Percentiles rank a stretch among this genome's conserved stretches.
Evolutionary conservation across 169 alveolate species (phyloP).

Genomic region (Cryptosporidium andersoni): DNA sequence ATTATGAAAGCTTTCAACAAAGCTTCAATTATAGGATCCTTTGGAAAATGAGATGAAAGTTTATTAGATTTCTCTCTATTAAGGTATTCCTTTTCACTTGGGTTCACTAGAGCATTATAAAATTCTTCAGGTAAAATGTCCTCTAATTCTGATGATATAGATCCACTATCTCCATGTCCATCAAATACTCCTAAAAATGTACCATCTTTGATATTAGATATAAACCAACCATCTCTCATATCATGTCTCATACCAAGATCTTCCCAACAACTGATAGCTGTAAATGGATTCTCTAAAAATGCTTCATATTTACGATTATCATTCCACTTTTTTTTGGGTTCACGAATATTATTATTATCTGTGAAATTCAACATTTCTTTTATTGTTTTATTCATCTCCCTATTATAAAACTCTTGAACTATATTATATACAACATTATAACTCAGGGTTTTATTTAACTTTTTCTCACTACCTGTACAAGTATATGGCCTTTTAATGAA

Average conservation of each 20-base stretch:
- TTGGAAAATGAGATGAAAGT: too few species aligned
- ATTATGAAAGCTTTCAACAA: conserved; percentile 21
- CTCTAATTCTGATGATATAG: conserved; percentile 7
- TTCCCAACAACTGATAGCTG: conserved; percentile 52
- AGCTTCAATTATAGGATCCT: neutral
- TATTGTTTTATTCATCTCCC: neutral
- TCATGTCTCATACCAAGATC: conserved; percentile 38
- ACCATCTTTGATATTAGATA: conserved; percentile 37
- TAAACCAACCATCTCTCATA: conserved; percentile 64
- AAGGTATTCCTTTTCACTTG: neutral
- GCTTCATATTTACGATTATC: conserved; percentile 2
- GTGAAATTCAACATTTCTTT: neutral
- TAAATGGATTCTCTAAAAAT: conserved; percentile 20
- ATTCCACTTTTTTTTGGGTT: neutral
- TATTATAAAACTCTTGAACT: conserved; percentile 9
- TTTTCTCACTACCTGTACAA: conserved; percentile 14
- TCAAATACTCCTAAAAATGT: conserved; percentile 52
- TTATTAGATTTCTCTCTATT: neutral
- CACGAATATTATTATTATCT: conserved; percentile 3
- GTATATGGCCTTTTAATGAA: conserved; percentile 7
- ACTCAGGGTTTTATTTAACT: neutral
- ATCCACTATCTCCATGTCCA: conserved; percentile 11
- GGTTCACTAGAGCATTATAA: neutral
- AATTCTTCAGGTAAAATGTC: conserved; percentile 14
- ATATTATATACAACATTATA: conserved; percentile 7